phyloP scores from a whole-genome alignment of 345 rosid genomes.

The Firmiana major region DNA sequence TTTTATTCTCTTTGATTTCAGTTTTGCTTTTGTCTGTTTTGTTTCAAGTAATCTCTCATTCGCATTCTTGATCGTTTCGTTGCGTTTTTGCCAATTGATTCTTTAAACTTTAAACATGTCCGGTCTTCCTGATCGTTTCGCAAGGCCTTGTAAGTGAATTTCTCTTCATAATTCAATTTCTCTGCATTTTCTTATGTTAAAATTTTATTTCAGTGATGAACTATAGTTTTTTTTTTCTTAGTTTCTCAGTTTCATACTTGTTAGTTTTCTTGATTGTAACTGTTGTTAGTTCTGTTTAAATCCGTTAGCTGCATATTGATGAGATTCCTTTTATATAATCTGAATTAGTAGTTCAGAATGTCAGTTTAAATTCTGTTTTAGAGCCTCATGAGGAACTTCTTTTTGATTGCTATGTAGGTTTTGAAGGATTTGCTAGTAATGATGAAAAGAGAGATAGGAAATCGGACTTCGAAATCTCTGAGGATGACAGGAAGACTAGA shows the following conservation, averaged over 20 bases:
- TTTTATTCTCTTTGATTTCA: too few relatives aligned
- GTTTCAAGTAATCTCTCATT: neutral
- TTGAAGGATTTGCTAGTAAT: conserved; percentile 59
- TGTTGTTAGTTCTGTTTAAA: neutral
- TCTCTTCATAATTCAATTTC: neutral
- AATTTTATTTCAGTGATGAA: neutral
- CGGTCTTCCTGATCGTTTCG: conserved; percentile 54
- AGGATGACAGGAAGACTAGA: conserved; percentile 73
- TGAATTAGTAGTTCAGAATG: neutral
- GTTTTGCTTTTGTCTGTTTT: neutral
- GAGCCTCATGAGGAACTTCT: neutral
- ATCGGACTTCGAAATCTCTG: conserved; percentile 76
- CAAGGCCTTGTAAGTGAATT: conserved; percentile 57
- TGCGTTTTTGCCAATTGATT: conserved; percentile 1
- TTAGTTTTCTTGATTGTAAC: neutral
- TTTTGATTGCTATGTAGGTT: conserved; percentile 9
- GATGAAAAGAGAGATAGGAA: conserved; percentile 68
- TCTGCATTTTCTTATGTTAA: too few relatives aligned
- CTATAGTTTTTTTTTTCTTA: neutral
- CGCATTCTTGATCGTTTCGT: neutral
- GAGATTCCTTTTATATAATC: too few relatives aligned
- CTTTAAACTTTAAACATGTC: conserved; percentile 42
- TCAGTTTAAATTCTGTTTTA: neutral
- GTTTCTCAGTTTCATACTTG: neutral
- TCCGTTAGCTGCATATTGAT: neutral